Conservation (phyloP, 2,329 filamentous ascomycete species). For the Stemphylium beticola region DNA sequence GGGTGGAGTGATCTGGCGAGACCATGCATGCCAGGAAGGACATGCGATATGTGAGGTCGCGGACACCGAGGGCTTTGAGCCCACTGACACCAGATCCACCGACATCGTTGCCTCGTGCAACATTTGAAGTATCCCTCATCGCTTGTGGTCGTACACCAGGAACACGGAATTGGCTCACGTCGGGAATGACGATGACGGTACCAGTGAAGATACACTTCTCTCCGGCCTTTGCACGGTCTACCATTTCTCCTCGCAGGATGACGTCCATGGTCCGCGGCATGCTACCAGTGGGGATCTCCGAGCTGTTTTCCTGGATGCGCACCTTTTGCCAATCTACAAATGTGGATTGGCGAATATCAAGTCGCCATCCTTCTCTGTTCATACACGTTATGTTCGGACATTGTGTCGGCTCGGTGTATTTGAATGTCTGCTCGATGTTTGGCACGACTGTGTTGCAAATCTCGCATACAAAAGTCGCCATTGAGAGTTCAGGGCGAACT, state of each 20-base stretch:
- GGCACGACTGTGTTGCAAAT: slow-evolving; percentile 82
- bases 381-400: slow-evolving; percentile 87
- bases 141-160: slow-evolving; percentile 85
- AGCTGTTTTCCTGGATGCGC: slow-evolving; percentile 96
- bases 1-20: slow-evolving; percentile 81
- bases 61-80: slow-evolving; percentile 89
- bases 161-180: slow-evolving; percentile 91
- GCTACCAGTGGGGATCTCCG: slow-evolving; percentile 96
- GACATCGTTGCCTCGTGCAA: slow-evolving; percentile 74
- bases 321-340: slow-evolving; percentile 99
- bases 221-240: slow-evolving; percentile 94
- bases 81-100: slow-evolving; percentile 86
- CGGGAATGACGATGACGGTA: slow-evolving; percentile 92
- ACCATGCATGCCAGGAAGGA: slow-evolving; percentile 99
- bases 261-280: slow-evolving; percentile 99
- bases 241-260: slow-evolving; percentile 94
- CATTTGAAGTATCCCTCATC: slow-evolving; percentile 79
- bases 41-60: slow-evolving; percentile 91
- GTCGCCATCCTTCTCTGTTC: slow-evolving; percentile 89
- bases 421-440: slow-evolving; percentile 96
- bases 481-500: slow-evolving; percentile 88
- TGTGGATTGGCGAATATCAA: slow-evolving; percentile 96
- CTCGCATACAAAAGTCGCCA: slow-evolving; percentile 92
- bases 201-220: slow-evolving; percentile 99
- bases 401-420: slow-evolving; percentile 95